Evolutionary conservation across 1,284 basidiomycete species (phyloP).

Genomic region (Tetrapyrgos nigripes): DNA sequence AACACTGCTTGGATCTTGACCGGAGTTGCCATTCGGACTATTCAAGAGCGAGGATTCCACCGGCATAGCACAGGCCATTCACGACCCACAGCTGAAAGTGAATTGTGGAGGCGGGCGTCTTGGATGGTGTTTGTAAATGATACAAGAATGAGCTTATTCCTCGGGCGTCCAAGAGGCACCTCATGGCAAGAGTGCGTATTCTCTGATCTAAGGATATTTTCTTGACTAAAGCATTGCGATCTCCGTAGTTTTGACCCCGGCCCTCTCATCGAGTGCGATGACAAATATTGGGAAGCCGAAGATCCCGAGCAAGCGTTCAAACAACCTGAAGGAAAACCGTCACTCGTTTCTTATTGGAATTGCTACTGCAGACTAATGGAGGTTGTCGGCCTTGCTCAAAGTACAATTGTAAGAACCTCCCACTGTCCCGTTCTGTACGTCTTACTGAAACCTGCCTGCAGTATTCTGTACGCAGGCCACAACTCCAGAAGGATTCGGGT

Average conservation of each 20-base stretch:
- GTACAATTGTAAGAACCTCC: not conserved
- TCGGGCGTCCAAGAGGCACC: conserved; percentile 13
- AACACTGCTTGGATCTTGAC: conserved; percentile 13
- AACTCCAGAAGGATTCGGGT: not conserved
- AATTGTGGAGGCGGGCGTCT: conserved; percentile 16
- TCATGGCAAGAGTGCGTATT: conserved; percentile 14
- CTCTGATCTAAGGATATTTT: conserved; percentile 27
- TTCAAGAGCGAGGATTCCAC: conserved; percentile 18
- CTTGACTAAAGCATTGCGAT: not conserved
- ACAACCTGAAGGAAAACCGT: not conserved
- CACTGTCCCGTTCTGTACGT: not conserved
- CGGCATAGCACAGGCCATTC: not conserved
- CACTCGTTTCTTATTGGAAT: not conserved
- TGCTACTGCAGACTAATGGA: not conserved
- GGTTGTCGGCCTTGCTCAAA: not conserved
- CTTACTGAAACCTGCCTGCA: not conserved
- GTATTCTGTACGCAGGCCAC: not conserved
- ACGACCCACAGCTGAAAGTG: conserved; percentile 7
- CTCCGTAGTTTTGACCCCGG: not conserved
- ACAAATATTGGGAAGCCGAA: not conserved
- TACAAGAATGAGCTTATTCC: conserved; percentile 11
- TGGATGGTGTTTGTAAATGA: conserved; percentile 15
- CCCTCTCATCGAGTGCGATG: not conserved
- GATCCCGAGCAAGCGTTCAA: not conserved
- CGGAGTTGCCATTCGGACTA: conserved; percentile 9